Base-by-base conservation (phyloP, 2,329 filamentous ascomycete genomes). In the Cladophialophora psammophila region DNA sequence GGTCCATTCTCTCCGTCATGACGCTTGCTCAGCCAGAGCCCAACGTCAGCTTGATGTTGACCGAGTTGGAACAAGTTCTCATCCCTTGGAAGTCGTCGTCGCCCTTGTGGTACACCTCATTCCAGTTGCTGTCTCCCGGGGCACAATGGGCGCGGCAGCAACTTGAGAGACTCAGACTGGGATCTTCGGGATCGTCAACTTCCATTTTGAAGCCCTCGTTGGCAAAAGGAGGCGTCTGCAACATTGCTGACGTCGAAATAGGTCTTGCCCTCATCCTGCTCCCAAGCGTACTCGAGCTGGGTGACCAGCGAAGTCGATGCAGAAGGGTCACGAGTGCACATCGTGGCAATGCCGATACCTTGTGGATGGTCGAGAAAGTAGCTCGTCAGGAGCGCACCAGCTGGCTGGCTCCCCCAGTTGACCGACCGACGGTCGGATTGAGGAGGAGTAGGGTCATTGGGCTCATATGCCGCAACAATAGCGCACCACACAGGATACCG, bases 211-310 rank as follows among this genome's bases (percentile, higher is more conserved):
- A 67, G 10, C 71, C 71, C 42, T 66, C 57, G 12, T 62, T 74
- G 1, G 71, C 71, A 68, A 82, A 82, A 5, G 79, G 74, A n/a
- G 56, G 78, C 75, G 0, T 79, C 80, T 42, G 78, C 80, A 50
- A 82, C 78, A 71, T 78, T 76, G 3, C 76, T 78, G 64, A 81
- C 69, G 62, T 81, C 80, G 63, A 81, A 82, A 72, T 75, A 81
- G 56, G 79, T 72, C 50, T 72, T 67, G 42, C 69, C 72, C 35
- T 74, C 72, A 18, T 60, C 64, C n/a, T 56, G 63, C 58, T 78
- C 75, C 57, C 81, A 73, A 15, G 76, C 78, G 68, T 80, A 81
- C 34, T 80, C 78, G 64, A 77, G 79, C 70, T 69, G 67, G 9
- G 67, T 69, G 15, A 69, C 67, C 12, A 55, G 32, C n/a, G 57